A percentile compares a stretch with the other conserved stretches of the same genome.
phyloP scores from a whole-genome alignment of 2,329 filamentous ascomycete genomes.

The Trichoderma oligosporum region DNA sequence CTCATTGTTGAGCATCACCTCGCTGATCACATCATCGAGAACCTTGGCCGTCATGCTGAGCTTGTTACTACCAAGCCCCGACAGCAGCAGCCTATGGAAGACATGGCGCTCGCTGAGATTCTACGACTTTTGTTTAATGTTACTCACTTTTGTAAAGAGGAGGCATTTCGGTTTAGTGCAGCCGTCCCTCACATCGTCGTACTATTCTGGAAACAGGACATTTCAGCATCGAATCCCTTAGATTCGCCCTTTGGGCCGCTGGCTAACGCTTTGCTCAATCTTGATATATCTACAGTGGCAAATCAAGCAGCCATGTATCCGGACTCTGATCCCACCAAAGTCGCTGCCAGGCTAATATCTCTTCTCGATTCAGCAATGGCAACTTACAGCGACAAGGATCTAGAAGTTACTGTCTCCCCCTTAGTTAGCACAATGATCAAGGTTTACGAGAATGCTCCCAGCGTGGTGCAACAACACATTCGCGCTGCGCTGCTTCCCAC shows the following conservation, averaged over 20 bases:
- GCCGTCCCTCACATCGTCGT: slow-evolving; percentile 67
- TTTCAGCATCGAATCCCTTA: slow-evolving; percentile 62
- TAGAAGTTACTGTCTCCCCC: slow-evolving; percentile 68
- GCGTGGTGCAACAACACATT: slow-evolving; percentile 57
- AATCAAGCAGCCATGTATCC: slow-evolving; percentile 62
- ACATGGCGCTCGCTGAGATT: slow-evolving; percentile 78
- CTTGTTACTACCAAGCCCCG: slow-evolving; percentile 30
- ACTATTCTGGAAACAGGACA: slow-evolving; percentile 59
- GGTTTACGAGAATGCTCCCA: slow-evolving; percentile 66
- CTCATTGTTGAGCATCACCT: slow-evolving; percentile 42
- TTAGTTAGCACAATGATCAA: slow-evolving; percentile 70
- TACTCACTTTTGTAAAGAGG: slow-evolving; percentile 66
- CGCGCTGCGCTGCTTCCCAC: slow-evolving; percentile 68
- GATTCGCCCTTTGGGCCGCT: slow-evolving; percentile 68
- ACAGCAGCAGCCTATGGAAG: slow-evolving; percentile 57
- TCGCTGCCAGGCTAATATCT: slow-evolving; percentile 62
- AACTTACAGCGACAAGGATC: slow-evolving; percentile 61
- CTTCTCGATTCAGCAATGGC: slow-evolving; percentile 66
- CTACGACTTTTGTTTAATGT: slow-evolving; percentile 88
- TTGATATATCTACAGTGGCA: slow-evolving; percentile 61
- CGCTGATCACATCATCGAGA: slow-evolving; percentile 60
- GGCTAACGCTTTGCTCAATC: slow-evolving; percentile 76
- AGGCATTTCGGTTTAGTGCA: slow-evolving; percentile 58
- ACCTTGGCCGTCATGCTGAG: slow-evolving; percentile 66
- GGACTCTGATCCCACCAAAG: slow-evolving; percentile 52